Conservation (phyloP, 163 green algal species). For the Picocystis sp. region DNA sequence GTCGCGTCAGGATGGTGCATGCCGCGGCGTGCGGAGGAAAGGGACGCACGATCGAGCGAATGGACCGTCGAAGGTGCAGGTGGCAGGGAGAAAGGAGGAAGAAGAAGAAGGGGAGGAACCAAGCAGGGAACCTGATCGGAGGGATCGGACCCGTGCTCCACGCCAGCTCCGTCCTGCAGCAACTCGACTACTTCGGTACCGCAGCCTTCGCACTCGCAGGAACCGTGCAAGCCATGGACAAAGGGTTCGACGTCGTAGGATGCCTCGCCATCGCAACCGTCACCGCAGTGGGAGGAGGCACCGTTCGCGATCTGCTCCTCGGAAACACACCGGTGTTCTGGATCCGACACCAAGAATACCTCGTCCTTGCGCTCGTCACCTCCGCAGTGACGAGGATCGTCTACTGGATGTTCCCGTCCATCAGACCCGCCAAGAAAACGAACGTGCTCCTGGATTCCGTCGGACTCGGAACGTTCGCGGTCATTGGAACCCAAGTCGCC, state of each 20-base stretch:
- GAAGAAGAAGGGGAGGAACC: too few relatives aligned
- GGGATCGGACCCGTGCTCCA: too few relatives aligned
- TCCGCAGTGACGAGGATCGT: conserved; percentile 1
- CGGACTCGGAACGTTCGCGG: conserved; percentile 11
- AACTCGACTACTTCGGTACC: conserved; percentile 10
- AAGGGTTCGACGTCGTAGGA: conserved; percentile 13
- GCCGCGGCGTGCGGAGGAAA: too few relatives aligned
- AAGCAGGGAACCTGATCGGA: too few relatives aligned
- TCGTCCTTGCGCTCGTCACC: conserved; percentile 8
- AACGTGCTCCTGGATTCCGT: conserved; percentile 11
- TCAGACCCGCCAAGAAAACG: background rate
- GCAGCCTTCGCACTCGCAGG: conserved; percentile 12
- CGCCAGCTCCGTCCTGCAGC: too few relatives aligned
- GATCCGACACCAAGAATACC: conserved; percentile 17
- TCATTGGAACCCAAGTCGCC: conserved; percentile 10
- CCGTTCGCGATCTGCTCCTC: conserved; percentile 13
- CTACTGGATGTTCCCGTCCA: conserved; percentile 5
- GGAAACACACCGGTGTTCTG: conserved; percentile 14
- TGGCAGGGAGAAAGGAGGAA: too few relatives aligned
- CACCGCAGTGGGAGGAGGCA: conserved; percentile 16
- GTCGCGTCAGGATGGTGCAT: too few relatives aligned
- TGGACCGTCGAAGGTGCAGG: too few relatives aligned
- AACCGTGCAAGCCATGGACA: conserved; percentile 5
- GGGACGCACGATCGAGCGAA: too few relatives aligned
- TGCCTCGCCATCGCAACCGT: conserved; percentile 7